phyloP scores from a whole-genome alignment of 1,139 yeast species.

The Taphrina pruni region DNA sequence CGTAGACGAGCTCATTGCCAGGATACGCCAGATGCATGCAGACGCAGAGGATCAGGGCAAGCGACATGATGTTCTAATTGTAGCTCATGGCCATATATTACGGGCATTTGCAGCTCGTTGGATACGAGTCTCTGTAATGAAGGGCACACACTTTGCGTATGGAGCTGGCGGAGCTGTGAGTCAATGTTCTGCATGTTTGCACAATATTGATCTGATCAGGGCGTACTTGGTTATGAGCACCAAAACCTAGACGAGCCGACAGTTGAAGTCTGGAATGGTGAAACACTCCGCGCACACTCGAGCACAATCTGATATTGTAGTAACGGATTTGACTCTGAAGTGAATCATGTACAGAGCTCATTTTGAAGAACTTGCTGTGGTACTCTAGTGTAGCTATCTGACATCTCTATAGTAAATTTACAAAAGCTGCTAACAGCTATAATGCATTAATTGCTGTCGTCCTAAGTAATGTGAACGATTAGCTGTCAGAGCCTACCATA shows the following conservation, averaged over 20 bases:
- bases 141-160: constrained; percentile 78
- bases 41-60: constrained; percentile 61
- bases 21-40: constrained; percentile 62
- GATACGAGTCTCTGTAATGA: constrained; percentile 65
- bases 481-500: too few species aligned
- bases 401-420: too few species aligned
- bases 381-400: too few species aligned
- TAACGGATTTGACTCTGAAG: constrained; percentile 21
- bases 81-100: constrained; percentile 92
- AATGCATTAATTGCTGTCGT: too few species aligned
- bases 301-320: background rate
- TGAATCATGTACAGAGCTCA: background rate
- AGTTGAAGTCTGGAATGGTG: constrained; percentile 38
- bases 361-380: too few species aligned
- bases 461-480: too few species aligned
- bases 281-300: background rate
- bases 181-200: background rate
- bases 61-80: constrained; percentile 75
- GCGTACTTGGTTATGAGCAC: constrained; percentile 86
- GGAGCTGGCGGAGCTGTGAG: constrained; percentile 91
- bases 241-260: constrained; percentile 67
- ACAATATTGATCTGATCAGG: constrained; percentile 50
- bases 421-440: too few species aligned
- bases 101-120: constrained; percentile 90
- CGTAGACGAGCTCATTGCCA: constrained; percentile 69